phyloP scores from a whole-genome alignment of 345 rosid genomes.

The Ceriops decandra region DNA sequence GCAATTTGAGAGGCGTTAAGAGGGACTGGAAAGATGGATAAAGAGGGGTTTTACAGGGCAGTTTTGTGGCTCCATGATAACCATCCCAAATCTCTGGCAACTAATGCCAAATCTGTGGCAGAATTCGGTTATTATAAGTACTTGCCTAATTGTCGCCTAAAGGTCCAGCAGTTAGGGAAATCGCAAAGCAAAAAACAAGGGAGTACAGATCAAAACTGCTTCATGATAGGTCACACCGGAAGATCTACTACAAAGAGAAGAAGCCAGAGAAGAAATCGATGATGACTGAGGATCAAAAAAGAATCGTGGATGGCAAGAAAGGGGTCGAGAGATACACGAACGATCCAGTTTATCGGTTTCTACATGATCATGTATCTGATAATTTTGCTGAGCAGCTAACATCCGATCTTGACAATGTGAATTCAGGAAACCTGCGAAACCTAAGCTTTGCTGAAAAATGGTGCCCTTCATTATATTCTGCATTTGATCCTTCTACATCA shows the following conservation, averaged over 20 bases:
- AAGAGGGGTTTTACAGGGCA: slow-evolving; percentile 7
- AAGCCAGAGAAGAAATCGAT: slow-evolving; percentile 1
- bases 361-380: slow-evolving; percentile 1
- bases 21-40: not conserved
- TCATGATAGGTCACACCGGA: not conserved
- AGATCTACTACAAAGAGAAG: not conserved
- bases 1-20: slow-evolving; percentile 11
- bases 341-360: not conserved
- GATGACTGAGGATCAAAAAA: not conserved
- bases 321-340: not conserved
- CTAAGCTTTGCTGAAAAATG: slow-evolving; percentile 20
- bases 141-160: not conserved
- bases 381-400: slow-evolving; percentile 4
- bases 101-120: not conserved
- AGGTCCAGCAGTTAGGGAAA: not conserved
- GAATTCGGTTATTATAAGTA: slow-evolving; percentile 13
- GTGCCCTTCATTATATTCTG: slow-evolving; percentile 17
- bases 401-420: not conserved
- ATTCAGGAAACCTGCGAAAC: not conserved
- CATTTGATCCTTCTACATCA: not conserved
- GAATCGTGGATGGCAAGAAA: not conserved
- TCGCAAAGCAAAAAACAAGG: not conserved
- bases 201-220: not conserved
- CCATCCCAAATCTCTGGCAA: slow-evolving; percentile 5
- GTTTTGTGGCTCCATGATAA: slow-evolving; percentile 8